These are phyloP conservation scores for Trichoderma orchidacearum DNA, from an alignment of 495 filamentous ascomycete species.

Conservation along the genomic window DNA sequence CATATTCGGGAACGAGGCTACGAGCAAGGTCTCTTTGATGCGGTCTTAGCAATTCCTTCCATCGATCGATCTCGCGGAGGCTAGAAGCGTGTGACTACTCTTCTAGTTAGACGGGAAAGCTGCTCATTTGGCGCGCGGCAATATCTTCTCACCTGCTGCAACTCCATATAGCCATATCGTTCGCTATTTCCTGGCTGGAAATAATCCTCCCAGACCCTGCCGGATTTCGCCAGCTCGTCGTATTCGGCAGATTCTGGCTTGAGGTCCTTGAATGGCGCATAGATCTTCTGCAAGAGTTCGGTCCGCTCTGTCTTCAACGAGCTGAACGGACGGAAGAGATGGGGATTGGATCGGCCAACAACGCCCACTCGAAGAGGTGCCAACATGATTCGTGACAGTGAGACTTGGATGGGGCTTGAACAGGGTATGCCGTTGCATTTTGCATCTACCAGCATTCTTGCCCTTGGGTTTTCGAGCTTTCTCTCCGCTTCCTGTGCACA, in stretches of 20 bases:
- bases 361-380: no score
- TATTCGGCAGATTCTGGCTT: constrained; percentile 7
- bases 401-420: no score
- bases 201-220: constrained; percentile 9
- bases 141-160: constrained; percentile 7
- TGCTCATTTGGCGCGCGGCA: no score
- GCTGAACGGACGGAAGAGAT: no score
- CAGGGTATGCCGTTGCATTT: no score
- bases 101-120: not conserved
- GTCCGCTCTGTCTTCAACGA: no score
- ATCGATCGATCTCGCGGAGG: not conserved
- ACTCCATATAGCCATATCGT: constrained; percentile 2
- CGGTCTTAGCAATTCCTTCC: constrained; percentile 1
- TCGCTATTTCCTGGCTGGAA: constrained; percentile 6
- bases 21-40: not conserved
- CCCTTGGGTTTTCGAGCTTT: no score
- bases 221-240: constrained; percentile 5
- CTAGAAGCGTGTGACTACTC: not conserved
- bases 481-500: no score
- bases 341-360: no score
- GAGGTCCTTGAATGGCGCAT: constrained; percentile 5
- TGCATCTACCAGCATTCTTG: no score
- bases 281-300: not conserved
- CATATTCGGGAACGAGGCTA: constrained; percentile 7
- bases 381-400: no score